phyloP scores from a whole-genome alignment of 2,329 filamentous ascomycete species.

The Pseudogymnoascus sp. region DNA sequence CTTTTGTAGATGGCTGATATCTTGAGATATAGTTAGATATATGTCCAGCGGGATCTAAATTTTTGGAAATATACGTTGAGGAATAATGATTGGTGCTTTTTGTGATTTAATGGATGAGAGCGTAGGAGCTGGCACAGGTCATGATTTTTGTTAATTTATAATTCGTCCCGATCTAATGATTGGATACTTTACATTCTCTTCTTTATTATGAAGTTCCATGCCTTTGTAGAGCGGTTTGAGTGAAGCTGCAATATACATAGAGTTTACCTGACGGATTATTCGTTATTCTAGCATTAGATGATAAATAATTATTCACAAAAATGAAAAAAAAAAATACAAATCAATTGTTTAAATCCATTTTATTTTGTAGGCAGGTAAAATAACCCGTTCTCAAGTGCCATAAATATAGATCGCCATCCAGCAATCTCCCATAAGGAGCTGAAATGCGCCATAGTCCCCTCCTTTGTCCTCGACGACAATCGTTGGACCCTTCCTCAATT shows the following conservation, averaged over 20 bases:
- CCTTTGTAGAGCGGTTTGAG: not conserved
- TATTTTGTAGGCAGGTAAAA: not conserved
- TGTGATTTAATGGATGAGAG: not conserved
- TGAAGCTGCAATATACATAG: not conserved
- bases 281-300: too few species aligned
- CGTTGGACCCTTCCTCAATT: not conserved
- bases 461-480: not conserved
- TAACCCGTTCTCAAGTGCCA: too few species aligned
- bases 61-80: conserved; percentile 1
- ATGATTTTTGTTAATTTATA: conserved; percentile 5
- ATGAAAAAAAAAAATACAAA: not conserved
- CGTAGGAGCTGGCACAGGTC: not conserved
- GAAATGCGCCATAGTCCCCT: not conserved
- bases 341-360: not conserved
- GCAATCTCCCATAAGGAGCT: not conserved
- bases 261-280: too few species aligned
- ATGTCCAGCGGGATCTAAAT: not conserved
- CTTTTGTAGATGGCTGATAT: not conserved
- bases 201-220: not conserved
- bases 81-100: conserved; percentile 4
- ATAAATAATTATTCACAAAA: not conserved
- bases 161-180: conserved; percentile 4
- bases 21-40: not conserved
- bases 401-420: too few species aligned
- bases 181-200: conserved; percentile 4